Base-by-base conservation (phyloP, 768 basidiomycete genomes). In the Lactarius vividus region DNA sequence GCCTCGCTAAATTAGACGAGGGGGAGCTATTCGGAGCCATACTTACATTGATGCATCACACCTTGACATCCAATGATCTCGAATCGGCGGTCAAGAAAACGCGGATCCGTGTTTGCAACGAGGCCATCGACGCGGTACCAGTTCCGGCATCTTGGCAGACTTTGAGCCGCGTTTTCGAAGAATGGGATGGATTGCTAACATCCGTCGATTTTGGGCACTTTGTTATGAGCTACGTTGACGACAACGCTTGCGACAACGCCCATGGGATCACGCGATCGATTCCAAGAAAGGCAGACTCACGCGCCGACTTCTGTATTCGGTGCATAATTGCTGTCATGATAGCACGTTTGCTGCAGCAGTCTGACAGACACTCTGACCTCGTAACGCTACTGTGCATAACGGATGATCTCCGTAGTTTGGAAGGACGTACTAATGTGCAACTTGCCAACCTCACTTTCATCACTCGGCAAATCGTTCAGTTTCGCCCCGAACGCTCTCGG, bases 361-460 rank as follows among this genome's bases (percentile, higher is more conserved):
- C 37, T 3, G 58, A 39, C 23, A 39, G 57, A 16, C 55, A 39
- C 52, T 31, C 33, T 18, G 4, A 16, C 31, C 57, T 64, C 59
- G 39, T 39, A 16, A 55, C 7, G 7, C 57, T 59, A 42, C 49
- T 64, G 5, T 52, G 63, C 4, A 39, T 64, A 31, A 59, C 52
- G n/a, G 44, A 54, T 28, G 49, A 42, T 35, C 52, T 33, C 33
- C 33, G 9, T 33, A 10, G 33, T 33, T 33, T 33, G 33, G 33
- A 9, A 33, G 31, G 23, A 4, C 23, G 23, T 23, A 49, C 58
- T 31, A 63, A 35, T 13, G 23, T 64, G 8, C 29, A 55, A 23
- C 59, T 65, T 10, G 59, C 58, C 26, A 60, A 56, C 16, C 31
- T 59, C 64, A 65, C 26, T 11, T 16, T 16, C 18, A 60, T 44